Percentiles rank a stretch among this genome's conserved stretches.
Evolutionary conservation across 2,329 filamentous ascomycete genomes (phyloP).

Genomic region (Xylaria sp.): DNA sequence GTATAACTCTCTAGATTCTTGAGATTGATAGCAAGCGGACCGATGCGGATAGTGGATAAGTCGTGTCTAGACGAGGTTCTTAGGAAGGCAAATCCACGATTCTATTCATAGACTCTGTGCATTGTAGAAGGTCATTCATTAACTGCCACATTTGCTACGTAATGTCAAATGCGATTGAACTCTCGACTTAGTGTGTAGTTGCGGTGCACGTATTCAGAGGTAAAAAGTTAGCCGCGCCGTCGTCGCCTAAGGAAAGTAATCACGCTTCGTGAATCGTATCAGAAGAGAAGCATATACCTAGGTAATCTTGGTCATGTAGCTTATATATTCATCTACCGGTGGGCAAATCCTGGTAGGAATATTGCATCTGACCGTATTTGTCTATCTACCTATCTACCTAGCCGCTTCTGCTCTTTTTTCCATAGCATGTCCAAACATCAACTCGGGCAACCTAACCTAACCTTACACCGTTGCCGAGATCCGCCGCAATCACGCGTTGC

Average conservation of each 20-base stretch:
- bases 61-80: neutral
- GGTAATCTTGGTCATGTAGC: neutral
- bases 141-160: too few relatives aligned
- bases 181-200: neutral
- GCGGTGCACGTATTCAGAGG: neutral
- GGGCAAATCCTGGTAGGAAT: neutral
- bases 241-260: too few relatives aligned
- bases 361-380: neutral
- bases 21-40: neutral
- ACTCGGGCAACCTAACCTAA: neutral
- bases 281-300: neutral
- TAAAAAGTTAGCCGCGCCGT: too few relatives aligned
- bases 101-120: neutral
- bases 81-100: neutral
- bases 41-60: neutral
- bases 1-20: neutral
- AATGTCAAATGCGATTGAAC: neutral
- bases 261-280: too few relatives aligned
- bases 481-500: neutral
- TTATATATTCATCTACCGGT: neutral
- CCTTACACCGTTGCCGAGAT: neutral
- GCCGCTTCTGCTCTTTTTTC: neutral
- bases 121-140: too few relatives aligned
- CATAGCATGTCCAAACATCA: neutral
- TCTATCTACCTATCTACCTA: neutral